Conservation (phyloP, 2,329 filamentous ascomycete genomes). For the Ascochyta koolunga region DNA sequence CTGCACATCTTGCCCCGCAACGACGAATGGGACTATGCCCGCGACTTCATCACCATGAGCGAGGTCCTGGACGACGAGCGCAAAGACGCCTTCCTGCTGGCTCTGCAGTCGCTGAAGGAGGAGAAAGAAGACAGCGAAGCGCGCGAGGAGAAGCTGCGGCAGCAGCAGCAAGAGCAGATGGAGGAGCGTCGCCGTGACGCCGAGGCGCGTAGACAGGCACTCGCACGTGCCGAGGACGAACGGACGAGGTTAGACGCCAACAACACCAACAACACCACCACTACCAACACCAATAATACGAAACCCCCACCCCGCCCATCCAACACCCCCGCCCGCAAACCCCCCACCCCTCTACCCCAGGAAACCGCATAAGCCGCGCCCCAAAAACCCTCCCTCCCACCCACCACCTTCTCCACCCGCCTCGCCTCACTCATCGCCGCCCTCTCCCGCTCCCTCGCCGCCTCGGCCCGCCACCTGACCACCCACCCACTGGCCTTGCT, state of each 20-base stretch:
- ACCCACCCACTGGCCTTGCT: slow-evolving; percentile 62
- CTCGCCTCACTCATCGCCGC: slow-evolving; percentile 53
- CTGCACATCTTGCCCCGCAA: slow-evolving; percentile 93
- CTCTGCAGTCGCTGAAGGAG: slow-evolving; percentile 81
- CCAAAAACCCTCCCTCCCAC: slow-evolving; percentile 43
- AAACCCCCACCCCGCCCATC: background rate
- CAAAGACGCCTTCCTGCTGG: slow-evolving; percentile 85
- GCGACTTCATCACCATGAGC: slow-evolving; percentile 85
- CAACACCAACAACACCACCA: slow-evolving; percentile 22
- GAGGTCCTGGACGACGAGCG: slow-evolving; percentile 91
- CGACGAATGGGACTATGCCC: slow-evolving; percentile 93
- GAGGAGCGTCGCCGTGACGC: slow-evolving; percentile 55
- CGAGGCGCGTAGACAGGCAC: slow-evolving; percentile 44
- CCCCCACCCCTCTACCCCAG: background rate
- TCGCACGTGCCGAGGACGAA: slow-evolving; percentile 53
- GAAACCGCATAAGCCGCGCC: slow-evolving; percentile 29
- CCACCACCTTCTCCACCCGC: slow-evolving; percentile 50
- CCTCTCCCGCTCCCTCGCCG: slow-evolving; percentile 60
- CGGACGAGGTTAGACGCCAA: slow-evolving; percentile 47
- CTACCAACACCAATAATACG: slow-evolving; percentile 19
- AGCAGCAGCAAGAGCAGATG: slow-evolving; percentile 64
- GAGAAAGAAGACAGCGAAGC: slow-evolving; percentile 78
- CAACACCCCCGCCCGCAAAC: background rate
- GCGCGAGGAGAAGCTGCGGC: slow-evolving; percentile 65
- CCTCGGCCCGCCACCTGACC: slow-evolving; percentile 58